phyloP scores from a whole-genome alignment of 2,329 filamentous ascomycete genomes.

The Neonectria hederae region DNA sequence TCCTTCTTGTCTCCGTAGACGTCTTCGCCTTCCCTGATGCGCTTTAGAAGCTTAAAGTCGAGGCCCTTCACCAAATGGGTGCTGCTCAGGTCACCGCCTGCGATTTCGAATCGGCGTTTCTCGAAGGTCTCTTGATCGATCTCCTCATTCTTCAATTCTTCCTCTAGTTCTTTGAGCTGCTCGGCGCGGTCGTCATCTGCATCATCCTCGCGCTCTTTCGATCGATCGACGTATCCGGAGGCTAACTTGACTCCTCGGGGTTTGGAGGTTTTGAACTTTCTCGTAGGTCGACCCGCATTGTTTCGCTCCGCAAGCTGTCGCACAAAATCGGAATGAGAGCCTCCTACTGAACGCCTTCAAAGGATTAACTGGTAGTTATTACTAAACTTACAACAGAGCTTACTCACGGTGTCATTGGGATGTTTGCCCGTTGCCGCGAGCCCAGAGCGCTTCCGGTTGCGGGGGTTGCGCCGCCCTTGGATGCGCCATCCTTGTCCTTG shows the following conservation, averaged over 20 bases:
- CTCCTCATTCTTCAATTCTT: constrained; percentile 82
- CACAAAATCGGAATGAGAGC: constrained; percentile 75
- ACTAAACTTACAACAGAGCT: background rate
- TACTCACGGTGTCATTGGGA: constrained; percentile 92
- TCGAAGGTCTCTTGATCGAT: constrained; percentile 85
- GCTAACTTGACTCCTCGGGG: constrained; percentile 86
- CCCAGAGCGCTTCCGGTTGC: constrained; percentile 66
- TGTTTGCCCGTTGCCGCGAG: constrained; percentile 80
- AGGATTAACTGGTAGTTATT: constrained; percentile 35
- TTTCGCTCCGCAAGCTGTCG: constrained; percentile 83
- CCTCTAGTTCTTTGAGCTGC: constrained; percentile 81
- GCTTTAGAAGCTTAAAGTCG: constrained; percentile 82
- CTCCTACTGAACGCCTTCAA: constrained; percentile 69
- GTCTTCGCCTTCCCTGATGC: constrained; percentile 75
- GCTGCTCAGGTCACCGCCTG: constrained; percentile 80
- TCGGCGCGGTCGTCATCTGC: constrained; percentile 65
- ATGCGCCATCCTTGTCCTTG: constrained; percentile 56
- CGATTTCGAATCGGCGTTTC: constrained; percentile 76
- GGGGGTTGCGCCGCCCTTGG: constrained; percentile 45
- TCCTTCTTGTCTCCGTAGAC: constrained; percentile 57
- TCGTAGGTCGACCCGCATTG: constrained; percentile 64
- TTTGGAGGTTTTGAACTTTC: constrained; percentile 80
- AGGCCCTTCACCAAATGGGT: constrained; percentile 93
- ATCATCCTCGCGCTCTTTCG: constrained; percentile 68
- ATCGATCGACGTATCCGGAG: constrained; percentile 84